These are phyloP conservation scores for Myrica gale DNA, from an alignment of 306 rosid genomes.

Conservation along the genomic window DNA sequence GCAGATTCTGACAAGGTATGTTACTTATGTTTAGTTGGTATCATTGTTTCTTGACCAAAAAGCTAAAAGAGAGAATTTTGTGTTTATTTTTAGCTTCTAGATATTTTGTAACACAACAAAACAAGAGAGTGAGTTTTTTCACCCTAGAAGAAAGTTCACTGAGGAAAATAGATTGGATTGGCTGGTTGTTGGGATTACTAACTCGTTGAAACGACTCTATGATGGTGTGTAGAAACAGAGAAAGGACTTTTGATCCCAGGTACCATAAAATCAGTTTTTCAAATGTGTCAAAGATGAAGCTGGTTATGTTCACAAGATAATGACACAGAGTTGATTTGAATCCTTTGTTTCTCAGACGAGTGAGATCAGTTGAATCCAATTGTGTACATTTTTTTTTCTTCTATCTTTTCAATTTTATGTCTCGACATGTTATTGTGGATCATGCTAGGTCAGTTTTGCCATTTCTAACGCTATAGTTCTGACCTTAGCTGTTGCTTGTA, in stretches of 20 bases:
- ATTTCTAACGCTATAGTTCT: neutral
- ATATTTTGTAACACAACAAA: neutral
- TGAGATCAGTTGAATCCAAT: neutral
- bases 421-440: neutral
- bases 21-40: neutral
- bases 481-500: neutral
- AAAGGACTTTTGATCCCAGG: neutral
- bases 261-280: neutral
- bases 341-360: neutral
- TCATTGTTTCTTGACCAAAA: neutral
- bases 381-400: neutral
- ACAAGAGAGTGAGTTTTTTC: no score
- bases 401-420: neutral
- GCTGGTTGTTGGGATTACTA: neutral
- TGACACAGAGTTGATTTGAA: neutral
- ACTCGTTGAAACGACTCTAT: neutral
- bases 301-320: neutral
- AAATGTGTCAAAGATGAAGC: neutral
- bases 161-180: neutral
- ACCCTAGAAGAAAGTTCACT: neutral
- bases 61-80: no score
- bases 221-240: neutral
- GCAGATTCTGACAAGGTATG: constrained; percentile 67
- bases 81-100: neutral
- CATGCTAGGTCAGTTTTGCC: neutral